Evolutionary conservation across 2,329 filamentous ascomycete species (phyloP).

Genomic region (Sporothrix euskadiensis): DNA sequence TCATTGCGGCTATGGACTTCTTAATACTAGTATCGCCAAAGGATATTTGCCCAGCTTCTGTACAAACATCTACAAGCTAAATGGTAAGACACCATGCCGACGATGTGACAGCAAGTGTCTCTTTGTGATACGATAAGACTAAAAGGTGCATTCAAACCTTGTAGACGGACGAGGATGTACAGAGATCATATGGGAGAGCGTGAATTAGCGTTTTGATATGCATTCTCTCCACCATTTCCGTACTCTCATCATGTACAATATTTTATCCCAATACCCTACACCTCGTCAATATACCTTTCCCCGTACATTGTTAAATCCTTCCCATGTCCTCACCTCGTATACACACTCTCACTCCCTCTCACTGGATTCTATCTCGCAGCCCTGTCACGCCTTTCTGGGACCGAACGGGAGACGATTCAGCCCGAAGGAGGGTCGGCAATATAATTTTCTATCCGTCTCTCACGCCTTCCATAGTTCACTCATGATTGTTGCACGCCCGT

Average conservation of each 20-base stretch:
- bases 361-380: not conserved
- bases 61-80: not conserved
- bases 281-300: not conserved
- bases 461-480: not conserved
- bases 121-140: no score
- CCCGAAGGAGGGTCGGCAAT: conserved; percentile 8
- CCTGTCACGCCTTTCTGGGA: not conserved
- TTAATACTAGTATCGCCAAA: no score
- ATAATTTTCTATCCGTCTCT: not conserved
- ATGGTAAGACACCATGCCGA: no score
- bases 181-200: not conserved
- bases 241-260: not conserved
- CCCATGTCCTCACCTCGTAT: not conserved
- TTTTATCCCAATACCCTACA: not conserved
- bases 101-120: no score
- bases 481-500: not conserved
- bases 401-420: not conserved
- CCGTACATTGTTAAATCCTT: not conserved
- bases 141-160: not conserved
- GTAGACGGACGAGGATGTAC: not conserved
- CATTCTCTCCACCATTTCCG: not conserved
- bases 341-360: no score
- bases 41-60: not conserved
- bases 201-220: not conserved
- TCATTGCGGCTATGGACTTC: no score